phyloP scores from a whole-genome alignment of 345 rosid genomes.

The Heritiera fomes region DNA sequence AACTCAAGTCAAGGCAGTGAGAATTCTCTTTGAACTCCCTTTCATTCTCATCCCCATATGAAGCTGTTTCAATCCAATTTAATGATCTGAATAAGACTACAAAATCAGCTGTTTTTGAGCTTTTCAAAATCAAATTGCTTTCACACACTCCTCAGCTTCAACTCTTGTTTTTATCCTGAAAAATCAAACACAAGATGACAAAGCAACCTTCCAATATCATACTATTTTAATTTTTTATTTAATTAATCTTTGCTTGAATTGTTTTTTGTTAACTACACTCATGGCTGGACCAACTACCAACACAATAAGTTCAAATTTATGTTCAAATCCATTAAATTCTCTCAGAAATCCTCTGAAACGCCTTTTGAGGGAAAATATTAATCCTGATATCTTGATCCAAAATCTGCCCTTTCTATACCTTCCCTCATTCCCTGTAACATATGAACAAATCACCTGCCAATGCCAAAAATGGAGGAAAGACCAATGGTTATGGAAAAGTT shows the following conservation, averaged over 20 bases:
- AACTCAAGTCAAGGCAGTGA: slow-evolving; percentile 9
- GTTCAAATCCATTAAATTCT: slow-evolving; percentile 30
- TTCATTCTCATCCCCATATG: slow-evolving; percentile 15
- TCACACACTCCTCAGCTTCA: slow-evolving; percentile 14
- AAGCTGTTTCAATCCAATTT: slow-evolving; percentile 35
- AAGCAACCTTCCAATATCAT: slow-evolving; percentile 36
- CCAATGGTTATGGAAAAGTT: slow-evolving; percentile 9
- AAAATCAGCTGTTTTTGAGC: slow-evolving; percentile 26
- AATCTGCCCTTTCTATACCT: slow-evolving; percentile 37
- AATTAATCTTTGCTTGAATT: slow-evolving; percentile 25
- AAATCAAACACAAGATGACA: slow-evolving; percentile 49
- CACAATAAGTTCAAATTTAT: slow-evolving; percentile 31
- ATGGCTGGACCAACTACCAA: slow-evolving; percentile 32
- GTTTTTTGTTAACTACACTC: not conserved
- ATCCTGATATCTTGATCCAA: slow-evolving; percentile 29
- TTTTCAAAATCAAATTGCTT: slow-evolving; percentile 31
- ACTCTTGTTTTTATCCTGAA: slow-evolving; percentile 10
- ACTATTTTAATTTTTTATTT: slow-evolving; percentile 18
- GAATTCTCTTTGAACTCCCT: slow-evolving; percentile 15
- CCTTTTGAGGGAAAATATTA: not conserved
- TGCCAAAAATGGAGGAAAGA: not conserved
- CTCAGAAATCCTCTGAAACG: slow-evolving; percentile 12
- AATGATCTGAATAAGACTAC: slow-evolving; percentile 35
- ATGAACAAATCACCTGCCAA: slow-evolving; percentile 23
- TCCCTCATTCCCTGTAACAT: slow-evolving; percentile 29